phyloP scores from a whole-genome alignment of 345 rosid species.

The Camelina sativa region DNA sequence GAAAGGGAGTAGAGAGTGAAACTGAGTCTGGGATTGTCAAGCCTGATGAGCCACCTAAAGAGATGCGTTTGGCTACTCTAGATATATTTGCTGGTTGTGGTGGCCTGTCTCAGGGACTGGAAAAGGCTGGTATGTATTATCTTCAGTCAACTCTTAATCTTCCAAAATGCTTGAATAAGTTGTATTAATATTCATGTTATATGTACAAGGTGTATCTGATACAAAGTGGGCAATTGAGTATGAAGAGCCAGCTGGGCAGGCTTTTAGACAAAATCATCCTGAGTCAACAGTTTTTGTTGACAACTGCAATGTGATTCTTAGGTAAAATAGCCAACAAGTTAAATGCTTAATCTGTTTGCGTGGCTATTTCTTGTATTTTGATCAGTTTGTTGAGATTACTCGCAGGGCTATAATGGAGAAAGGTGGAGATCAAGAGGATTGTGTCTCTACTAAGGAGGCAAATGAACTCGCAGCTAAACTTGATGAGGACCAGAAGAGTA shows the following conservation, averaged over 20 bases:
- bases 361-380: slow-evolving; percentile 25
- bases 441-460: slow-evolving; percentile 80
- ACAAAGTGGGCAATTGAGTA: slow-evolving; percentile 94
- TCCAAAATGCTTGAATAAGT: slow-evolving; percentile 1
- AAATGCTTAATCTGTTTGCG: neutral
- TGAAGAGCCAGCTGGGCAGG: slow-evolving; percentile 90
- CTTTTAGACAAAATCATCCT: slow-evolving; percentile 73
- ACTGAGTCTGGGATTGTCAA: slow-evolving; percentile 44
- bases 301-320: slow-evolving; percentile 91
- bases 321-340: slow-evolving; percentile 38
- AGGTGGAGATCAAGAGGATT: slow-evolving; percentile 81
- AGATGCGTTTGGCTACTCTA: slow-evolving; percentile 57
- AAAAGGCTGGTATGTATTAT: slow-evolving; percentile 57
- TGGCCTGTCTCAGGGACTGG: slow-evolving; percentile 75
- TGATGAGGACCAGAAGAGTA: slow-evolving; percentile 44
- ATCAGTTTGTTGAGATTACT: slow-evolving; percentile 20
- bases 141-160: neutral
- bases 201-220: slow-evolving; percentile 61
- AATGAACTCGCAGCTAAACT: slow-evolving; percentile 52
- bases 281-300: slow-evolving; percentile 66
- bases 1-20: slow-evolving; percentile 69
- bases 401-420: slow-evolving; percentile 81
- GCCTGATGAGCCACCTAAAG: slow-evolving; percentile 45
- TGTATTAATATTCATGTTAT: slow-evolving; percentile 31
- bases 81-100: slow-evolving; percentile 94